phyloP scores from a whole-genome alignment of 2,329 filamentous ascomycete genomes.

The Aspergillus sp. region DNA sequence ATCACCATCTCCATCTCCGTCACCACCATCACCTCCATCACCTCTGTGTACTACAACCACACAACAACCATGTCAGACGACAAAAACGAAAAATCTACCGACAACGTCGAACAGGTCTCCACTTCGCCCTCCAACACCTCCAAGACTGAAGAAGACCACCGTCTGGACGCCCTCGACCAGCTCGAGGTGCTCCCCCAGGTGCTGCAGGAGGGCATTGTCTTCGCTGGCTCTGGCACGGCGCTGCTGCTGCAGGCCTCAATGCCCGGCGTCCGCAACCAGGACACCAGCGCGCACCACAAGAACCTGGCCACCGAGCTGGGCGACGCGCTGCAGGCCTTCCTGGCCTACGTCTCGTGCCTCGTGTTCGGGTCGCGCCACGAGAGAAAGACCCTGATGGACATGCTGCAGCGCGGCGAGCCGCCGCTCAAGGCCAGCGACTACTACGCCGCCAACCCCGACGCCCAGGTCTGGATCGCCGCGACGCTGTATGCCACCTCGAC shows the following conservation, averaged over 20 bases:
- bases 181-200: slow-evolving; percentile 28
- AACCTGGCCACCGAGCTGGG: slow-evolving; percentile 21
- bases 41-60: no score
- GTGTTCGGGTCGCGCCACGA: slow-evolving; percentile 23
- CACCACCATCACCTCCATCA: no score
- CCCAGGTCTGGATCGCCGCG: slow-evolving; percentile 25
- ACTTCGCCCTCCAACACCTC: slow-evolving; percentile 1
- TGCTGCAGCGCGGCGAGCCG: slow-evolving; percentile 14
- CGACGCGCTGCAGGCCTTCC: slow-evolving; percentile 19
- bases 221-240: slow-evolving; percentile 25
- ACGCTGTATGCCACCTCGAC: slow-evolving; percentile 28
- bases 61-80: no score
- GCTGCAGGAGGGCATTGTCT: slow-evolving; percentile 26
- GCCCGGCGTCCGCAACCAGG: slow-evolving; percentile 15
- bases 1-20: no score
- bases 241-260: slow-evolving; percentile 26
- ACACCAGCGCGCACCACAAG: slow-evolving; percentile 4
- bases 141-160: slow-evolving; percentile 7
- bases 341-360: slow-evolving; percentile 26
- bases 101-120: slow-evolving; percentile 9
- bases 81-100: slow-evolving; percentile 7
- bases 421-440: slow-evolving; percentile 14
- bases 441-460: slow-evolving; percentile 12
- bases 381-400: slow-evolving; percentile 19
- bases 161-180: slow-evolving; percentile 21